phyloP scores from a whole-genome alignment of 495 filamentous ascomycete genomes.

The Recurvomyces mirabilis region DNA sequence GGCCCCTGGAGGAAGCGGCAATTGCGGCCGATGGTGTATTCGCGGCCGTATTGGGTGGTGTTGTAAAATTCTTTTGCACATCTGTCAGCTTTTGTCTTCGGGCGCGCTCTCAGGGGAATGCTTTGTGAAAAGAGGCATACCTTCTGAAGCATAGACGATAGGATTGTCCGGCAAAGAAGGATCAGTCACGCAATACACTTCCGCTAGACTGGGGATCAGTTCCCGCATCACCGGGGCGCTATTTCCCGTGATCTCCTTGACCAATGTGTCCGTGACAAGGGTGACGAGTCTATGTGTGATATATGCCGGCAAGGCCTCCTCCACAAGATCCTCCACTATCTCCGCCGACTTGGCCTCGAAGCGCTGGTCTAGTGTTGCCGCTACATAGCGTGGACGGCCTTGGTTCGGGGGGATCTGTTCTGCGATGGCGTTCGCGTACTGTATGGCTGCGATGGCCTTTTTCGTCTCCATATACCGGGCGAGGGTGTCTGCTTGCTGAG shows the following conservation, averaged over 20 bases:
- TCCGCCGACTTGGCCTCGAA: constrained; percentile 23
- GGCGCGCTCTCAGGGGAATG: too few species aligned
- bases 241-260: constrained; percentile 30
- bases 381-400: constrained; percentile 6
- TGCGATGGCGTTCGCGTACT: constrained; percentile 30
- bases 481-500: constrained; percentile 23
- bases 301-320: constrained; percentile 27
- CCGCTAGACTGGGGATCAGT: constrained; percentile 29
- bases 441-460: constrained; percentile 28
- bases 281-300: constrained; percentile 27
- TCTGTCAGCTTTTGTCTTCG: constrained; percentile 5
- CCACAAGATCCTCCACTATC: constrained; percentile 27
- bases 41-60: constrained; percentile 50
- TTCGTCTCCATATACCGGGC: constrained; percentile 26
- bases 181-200: constrained; percentile 31
- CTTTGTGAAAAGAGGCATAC: too few species aligned
- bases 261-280: constrained; percentile 29
- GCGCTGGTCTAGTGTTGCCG: constrained; percentile 21
- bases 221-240: constrained; percentile 30
- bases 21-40: constrained; percentile 48
- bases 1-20: constrained; percentile 56
- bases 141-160: constrained; percentile 31
- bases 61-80: constrained; percentile 43
- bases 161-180: constrained; percentile 29
- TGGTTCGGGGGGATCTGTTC: constrained; percentile 9